Evolutionary conservation across 345 rosid genomes (phyloP), one percentile per base, ranked within the genome.

Genomic region (Excoecaria cochinchinensis): DNA sequence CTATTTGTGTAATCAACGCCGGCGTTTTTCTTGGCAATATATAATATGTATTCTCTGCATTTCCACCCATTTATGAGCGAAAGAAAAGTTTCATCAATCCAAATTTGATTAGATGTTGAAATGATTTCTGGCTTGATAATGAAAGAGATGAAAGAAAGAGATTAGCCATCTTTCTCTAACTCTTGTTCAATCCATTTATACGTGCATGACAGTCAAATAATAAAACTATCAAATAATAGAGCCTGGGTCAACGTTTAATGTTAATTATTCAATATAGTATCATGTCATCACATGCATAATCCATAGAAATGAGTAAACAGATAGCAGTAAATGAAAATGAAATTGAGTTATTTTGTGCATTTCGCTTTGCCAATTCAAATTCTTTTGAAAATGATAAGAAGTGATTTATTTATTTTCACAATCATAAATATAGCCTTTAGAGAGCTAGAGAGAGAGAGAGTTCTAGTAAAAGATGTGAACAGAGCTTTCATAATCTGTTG

Each of bases 121-220:
- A 64, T 36, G 38, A 38, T 65, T 53, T 51, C 4, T 6, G 15
- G 40, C 70, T 31, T 63, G 19, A 64, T 74, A 6, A 74, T 74
- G 70, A 50, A 6, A 31, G 59, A 24, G 4, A 10, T 31, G 14
- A 25, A 51, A 25, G 15, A 38, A 69, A 16, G 7, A 16, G 24
- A 51, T 50, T 68, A 16, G 39, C 55, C 1, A 14, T 5, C 36
- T 8, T 3, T 12, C 10, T 31, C 2, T 67, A 25, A 12, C 16
- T 22, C 53, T 22, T 16, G 19, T 64, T 19, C 12, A 16, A 12
- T 40, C 9, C 40, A 8, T 25, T 1, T 44, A 44, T 44, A 44
- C 48, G 48, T 44, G 48, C 48, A 44, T 3, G 48, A 44, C 10
- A 44, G 48, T 44, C 1, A 44, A 44, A 44, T 44, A 6, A 44